Conservation (phyloP, 2,329 filamentous ascomycete genomes). For the Fusarium torulosum region DNA sequence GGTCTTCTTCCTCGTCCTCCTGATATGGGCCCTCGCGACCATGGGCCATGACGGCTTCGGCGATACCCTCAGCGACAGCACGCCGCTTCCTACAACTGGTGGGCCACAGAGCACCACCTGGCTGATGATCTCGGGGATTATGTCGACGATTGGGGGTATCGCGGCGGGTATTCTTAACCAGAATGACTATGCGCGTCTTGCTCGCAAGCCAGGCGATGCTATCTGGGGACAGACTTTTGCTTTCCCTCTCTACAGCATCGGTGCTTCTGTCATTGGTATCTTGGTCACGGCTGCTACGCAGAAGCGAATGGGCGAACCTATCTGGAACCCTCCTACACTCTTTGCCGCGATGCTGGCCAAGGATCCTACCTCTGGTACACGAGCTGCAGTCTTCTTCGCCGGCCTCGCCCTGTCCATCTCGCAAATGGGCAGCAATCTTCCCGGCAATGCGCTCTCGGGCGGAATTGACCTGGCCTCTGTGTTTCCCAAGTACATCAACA, state of each 20-base stretch:
- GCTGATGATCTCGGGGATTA: slow-evolving; percentile 55
- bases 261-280: slow-evolving; percentile 56
- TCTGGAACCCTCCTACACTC: slow-evolving; percentile 56
- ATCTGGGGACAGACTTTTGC: slow-evolving; percentile 53
- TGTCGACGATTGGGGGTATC: slow-evolving; percentile 55
- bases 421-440: slow-evolving; percentile 55
- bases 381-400: slow-evolving; percentile 56
- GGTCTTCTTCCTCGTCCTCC: slow-evolving; percentile 56
- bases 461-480: slow-evolving; percentile 57
- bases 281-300: slow-evolving; percentile 57
- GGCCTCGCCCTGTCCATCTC: slow-evolving; percentile 54
- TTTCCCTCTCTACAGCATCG: slow-evolving; percentile 54
- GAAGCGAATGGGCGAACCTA: slow-evolving; percentile 52
- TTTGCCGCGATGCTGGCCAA: slow-evolving; percentile 51
- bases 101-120: slow-evolving; percentile 52
- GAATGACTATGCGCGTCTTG: slow-evolving; percentile 56
- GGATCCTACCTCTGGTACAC: slow-evolving; percentile 50
- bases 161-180: slow-evolving; percentile 56
- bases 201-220: slow-evolving; percentile 50
- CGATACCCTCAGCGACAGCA: slow-evolving; percentile 47
- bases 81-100: slow-evolving; percentile 44
- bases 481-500: slow-evolving; percentile 56
- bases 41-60: slow-evolving; percentile 58
- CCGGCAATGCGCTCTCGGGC: slow-evolving; percentile 54
- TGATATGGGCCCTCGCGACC: slow-evolving; percentile 60